Base-by-base conservation (phyloP, 805 yeast species). In the Monosporozyma servazzii region DNA sequence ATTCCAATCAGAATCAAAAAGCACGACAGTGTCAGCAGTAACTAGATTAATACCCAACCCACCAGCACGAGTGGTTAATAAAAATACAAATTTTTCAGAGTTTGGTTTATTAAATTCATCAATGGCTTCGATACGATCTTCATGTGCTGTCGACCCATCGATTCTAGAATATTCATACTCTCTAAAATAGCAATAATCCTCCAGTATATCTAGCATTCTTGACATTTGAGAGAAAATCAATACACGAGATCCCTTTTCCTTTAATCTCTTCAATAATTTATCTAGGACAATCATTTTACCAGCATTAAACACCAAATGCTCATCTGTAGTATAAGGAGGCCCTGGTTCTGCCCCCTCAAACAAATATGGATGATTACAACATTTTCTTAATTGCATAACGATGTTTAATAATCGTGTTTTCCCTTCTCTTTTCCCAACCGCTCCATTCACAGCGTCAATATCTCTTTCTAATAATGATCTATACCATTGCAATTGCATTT, bases 301-400 rank as follows among this genome's bases (percentile, higher is more conserved):
- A 6, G 95, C 77, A 65, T 90, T 90, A 71, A 60, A 82, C n/a
- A 90, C 83, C 55, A 90, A 75, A 69, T 91, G 97, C 66, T 90
- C 96, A 67, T 89, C 97, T 0, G 95, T 90, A 1, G 97, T 90
- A 63, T 76, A 91, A 0, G 97, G 97, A 1, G 97, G 98, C 7
- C 97, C 97, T 0, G 97, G 97, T 67, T 90, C 98, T 1, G 98
- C 98, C 13, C 98, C 97, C 66, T 91, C 97, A 62, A 91, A 91
- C 49, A 91, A 71, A 67, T 91, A 91, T 0, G 98, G 98, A 69
- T 91, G 99, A 66, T 91, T 91, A 66, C 98, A 91, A 67, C 97
- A 91, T 67, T 91, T 91, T 62, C 97, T 77, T 56, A 90, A 74
- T 69, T 90, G 98, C 98, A 90, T 90, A 17, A 91, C 97, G 60